Evolutionary conservation across 2,329 filamentous ascomycete genomes (phyloP).

Genomic region (Arachnomyces sp.): DNA sequence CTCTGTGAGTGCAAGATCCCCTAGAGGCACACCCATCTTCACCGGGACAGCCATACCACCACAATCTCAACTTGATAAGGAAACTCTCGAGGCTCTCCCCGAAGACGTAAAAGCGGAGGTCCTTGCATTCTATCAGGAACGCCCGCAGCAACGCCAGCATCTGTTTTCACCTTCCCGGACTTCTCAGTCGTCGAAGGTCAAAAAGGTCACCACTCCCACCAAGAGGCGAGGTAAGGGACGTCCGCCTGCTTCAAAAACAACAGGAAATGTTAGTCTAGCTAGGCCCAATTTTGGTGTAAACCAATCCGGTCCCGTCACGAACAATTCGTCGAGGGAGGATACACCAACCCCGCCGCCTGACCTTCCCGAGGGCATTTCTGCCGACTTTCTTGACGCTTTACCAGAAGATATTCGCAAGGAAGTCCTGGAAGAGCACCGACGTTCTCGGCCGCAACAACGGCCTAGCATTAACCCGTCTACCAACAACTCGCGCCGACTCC

Average conservation of each 20-base stretch:
- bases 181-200: slow-evolving; percentile 17
- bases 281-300: slow-evolving; percentile 63
- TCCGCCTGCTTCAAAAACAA: slow-evolving; percentile 45
- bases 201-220: slow-evolving; percentile 54
- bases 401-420: slow-evolving; percentile 74
- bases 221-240: slow-evolving; percentile 55
- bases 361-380: slow-evolving; percentile 44
- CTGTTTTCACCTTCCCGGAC: slow-evolving; percentile 42
- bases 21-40: slow-evolving; percentile 26
- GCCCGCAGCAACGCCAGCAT: slow-evolving; percentile 39
- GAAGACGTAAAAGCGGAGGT: slow-evolving; percentile 81
- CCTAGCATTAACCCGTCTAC: slow-evolving; percentile 41
- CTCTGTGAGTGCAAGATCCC: slow-evolving; percentile 22
- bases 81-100: slow-evolving; percentile 75
- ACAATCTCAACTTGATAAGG: slow-evolving; percentile 75
- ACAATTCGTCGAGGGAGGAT: slow-evolving; percentile 8
- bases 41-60: slow-evolving; percentile 42
- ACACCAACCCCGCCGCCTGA: slow-evolving; percentile 21
- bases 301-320: slow-evolving; percentile 10
- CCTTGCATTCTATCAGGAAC: slow-evolving; percentile 58
- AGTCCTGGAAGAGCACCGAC: slow-evolving; percentile 66
- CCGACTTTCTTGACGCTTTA: slow-evolving; percentile 71
- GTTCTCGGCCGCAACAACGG: slow-evolving; percentile 51
- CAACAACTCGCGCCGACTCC: slow-evolving; percentile 11
- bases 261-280: slow-evolving; percentile 53